Evolutionary conservation across 768 basidiomycete genomes (phyloP).

Genomic region (Peribolospora kevripleyi): DNA sequence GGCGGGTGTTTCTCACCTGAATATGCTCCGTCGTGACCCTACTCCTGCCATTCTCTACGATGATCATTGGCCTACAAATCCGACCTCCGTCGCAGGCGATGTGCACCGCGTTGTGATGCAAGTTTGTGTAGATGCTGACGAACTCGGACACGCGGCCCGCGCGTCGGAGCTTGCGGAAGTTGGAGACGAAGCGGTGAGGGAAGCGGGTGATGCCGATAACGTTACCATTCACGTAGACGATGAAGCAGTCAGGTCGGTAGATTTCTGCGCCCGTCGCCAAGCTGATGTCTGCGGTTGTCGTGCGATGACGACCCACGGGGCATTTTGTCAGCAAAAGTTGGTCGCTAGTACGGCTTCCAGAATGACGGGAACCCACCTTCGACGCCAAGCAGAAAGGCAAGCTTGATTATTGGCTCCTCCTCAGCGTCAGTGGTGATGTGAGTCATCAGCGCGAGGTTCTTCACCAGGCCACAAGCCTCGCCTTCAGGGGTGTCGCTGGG

Average conservation of each 20-base stretch:
- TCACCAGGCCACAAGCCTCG: conserved; percentile 93
- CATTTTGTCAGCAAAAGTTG: background rate
- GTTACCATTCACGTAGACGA: conserved; percentile 90
- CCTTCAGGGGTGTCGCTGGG: conserved; percentile 98
- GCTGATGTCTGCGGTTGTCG: conserved; percentile 41
- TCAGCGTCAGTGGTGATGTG: conserved; percentile 98
- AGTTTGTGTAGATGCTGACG: conserved; percentile 83
- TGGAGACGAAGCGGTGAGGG: conserved; percentile 58
- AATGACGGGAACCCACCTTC: conserved; percentile 36
- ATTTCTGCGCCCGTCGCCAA: conserved; percentile 85
- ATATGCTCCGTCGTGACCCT: conserved; percentile 63
- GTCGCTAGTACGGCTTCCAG: too few species aligned
- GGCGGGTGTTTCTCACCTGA: conserved; percentile 26
- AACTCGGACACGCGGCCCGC: conserved; percentile 86
- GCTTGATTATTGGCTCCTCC: conserved; percentile 69
- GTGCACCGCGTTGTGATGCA: conserved; percentile 80
- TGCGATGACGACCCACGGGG: background rate
- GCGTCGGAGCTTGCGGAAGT: conserved; percentile 76
- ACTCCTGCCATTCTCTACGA: conserved; percentile 58
- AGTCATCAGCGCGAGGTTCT: conserved; percentile 96
- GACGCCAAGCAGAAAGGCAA: conserved; percentile 86
- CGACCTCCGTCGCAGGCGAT: conserved; percentile 93
- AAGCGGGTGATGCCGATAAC: conserved; percentile 79
- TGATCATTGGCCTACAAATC: conserved; percentile 92
- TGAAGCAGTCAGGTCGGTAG: conserved; percentile 71